phyloP scores from a whole-genome alignment of 2,329 filamentous ascomycete genomes.

The Aspergillus pseudoterreus region DNA sequence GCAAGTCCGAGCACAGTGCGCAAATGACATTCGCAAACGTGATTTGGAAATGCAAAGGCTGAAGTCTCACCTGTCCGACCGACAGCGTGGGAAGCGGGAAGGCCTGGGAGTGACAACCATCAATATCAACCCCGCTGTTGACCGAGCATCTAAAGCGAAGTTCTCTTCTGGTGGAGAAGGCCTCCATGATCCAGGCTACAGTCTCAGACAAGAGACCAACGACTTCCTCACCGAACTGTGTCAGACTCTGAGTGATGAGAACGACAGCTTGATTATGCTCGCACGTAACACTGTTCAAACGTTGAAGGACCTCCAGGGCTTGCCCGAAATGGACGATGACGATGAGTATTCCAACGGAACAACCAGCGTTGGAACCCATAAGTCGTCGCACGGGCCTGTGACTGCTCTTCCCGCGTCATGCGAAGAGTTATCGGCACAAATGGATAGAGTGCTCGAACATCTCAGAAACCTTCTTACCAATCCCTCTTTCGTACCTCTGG shows the following conservation, averaged over 20 bases:
- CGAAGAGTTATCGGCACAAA: slow-evolving; percentile 66
- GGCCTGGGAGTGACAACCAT: slow-evolving; percentile 49
- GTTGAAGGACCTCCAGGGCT: slow-evolving; percentile 59
- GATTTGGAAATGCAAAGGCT: slow-evolving; percentile 85
- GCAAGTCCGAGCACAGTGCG: slow-evolving; percentile 81
- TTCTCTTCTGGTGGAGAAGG: slow-evolving; percentile 35
- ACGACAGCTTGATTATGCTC: slow-evolving; percentile 73
- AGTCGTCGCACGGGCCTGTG: slow-evolving; percentile 24
- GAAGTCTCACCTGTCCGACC: slow-evolving; percentile 77
- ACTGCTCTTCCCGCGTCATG: slow-evolving; percentile 57
- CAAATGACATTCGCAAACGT: slow-evolving; percentile 84
- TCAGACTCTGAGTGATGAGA: slow-evolving; percentile 82
- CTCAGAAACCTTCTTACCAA: slow-evolving; percentile 84
- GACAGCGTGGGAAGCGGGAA: slow-evolving; percentile 57
- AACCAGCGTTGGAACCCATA: slow-evolving; percentile 19
- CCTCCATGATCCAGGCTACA: slow-evolving; percentile 58
- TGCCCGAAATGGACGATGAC: slow-evolving; percentile 31
- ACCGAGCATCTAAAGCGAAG: slow-evolving; percentile 28
- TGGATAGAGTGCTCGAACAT: slow-evolving; percentile 75
- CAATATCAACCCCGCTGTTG: slow-evolving; percentile 41
- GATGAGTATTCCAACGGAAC: slow-evolving; percentile 29
- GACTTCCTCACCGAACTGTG: slow-evolving; percentile 84
- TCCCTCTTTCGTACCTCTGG: slow-evolving; percentile 90
- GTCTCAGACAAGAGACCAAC: slow-evolving; percentile 80
- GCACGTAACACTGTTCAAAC: slow-evolving; percentile 68